Evolutionary conservation across 345 rosid genomes (phyloP), one percentile per base, ranked within the genome.

Genomic region (Firmiana major): DNA sequence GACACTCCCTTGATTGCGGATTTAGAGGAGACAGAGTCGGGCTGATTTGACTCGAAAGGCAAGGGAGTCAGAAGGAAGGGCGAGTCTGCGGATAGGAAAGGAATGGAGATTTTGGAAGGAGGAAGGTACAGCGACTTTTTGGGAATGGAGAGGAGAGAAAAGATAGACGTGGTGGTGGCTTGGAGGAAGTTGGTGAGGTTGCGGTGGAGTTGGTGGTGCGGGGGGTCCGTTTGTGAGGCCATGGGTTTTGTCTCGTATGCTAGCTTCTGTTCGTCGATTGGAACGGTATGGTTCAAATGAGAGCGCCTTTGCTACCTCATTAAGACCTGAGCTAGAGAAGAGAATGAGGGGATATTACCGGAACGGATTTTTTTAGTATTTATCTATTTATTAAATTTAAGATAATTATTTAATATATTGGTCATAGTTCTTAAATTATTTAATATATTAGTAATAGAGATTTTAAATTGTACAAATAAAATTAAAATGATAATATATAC

Each of bases 31-130:
- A 83, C 60, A 10, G 91, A 84, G 81, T 83, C 90, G 0, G 84
- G 74, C 57, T 70, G 87, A 49, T 82, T 3, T 49, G 88, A 81
- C 51, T 81, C 84, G 67, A 75, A 73, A 28, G 81, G 77, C 3
- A 84, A 80, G 70, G 26, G 64, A 53, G 77, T 11, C 68, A 78
- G 67, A 9, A 73, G 79, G 46, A 36, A 26, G 70, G 78, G 73
- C 16, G 89, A 74, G 70, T 75, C 87, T 22, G 87, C 66, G 79
- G 85, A 85, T 49, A 77, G 86, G 69, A 90, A 83, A 36, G 93
- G 90, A 58, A 86, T 17, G 77, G 86, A 85, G 38, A 87, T 79
- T 65, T 87, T 90, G 82, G 94, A 78, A 40, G 86, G 80, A 8
- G 82, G 59, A 77, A 71, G 73, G 45, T 83, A 78, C 78, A 87